Evolutionary conservation across 257 asterid species (phyloP).

Genomic region (Forsythia suspensa): DNA sequence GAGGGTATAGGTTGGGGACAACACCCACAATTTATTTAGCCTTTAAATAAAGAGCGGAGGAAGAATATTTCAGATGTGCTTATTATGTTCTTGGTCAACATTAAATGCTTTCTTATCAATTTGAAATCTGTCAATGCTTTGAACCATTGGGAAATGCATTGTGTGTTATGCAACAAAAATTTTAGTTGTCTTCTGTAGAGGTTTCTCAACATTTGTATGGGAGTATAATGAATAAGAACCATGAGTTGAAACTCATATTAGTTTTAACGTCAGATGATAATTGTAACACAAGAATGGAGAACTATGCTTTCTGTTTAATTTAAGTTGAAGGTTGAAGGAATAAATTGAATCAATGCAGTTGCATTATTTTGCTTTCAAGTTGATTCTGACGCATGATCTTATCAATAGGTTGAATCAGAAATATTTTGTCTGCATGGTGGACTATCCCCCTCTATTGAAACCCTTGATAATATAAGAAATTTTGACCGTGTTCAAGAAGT

Average conservation of each 20-base stretch:
- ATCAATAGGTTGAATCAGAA: constrained; percentile 88
- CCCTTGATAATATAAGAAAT: constrained; percentile 89
- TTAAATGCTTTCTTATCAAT: no score
- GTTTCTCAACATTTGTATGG: neutral
- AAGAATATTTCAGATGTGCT: no score
- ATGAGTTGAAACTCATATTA: neutral
- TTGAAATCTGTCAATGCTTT: neutral
- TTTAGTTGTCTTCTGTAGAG: neutral
- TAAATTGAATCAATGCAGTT: neutral
- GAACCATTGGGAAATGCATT: neutral
- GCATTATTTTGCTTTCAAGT: neutral
- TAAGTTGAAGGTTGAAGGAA: no score
- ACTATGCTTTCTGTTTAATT: neutral
- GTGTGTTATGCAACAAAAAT: neutral
- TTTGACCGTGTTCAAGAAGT: constrained; percentile 99
- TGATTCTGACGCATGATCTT: constrained; percentile 5
- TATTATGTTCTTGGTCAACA: no score
- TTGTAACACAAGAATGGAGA: neutral
- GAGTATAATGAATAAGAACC: no score
- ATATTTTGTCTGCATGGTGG: constrained; percentile 96
- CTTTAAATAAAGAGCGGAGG: neutral
- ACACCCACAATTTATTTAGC: neutral
- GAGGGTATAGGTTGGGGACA: neutral
- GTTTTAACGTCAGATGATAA: neutral
- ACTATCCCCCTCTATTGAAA: constrained; percentile 88